Evolutionary conservation across 2,329 filamentous ascomycete genomes (phyloP).

Genomic region (Fusarium sp.): DNA sequence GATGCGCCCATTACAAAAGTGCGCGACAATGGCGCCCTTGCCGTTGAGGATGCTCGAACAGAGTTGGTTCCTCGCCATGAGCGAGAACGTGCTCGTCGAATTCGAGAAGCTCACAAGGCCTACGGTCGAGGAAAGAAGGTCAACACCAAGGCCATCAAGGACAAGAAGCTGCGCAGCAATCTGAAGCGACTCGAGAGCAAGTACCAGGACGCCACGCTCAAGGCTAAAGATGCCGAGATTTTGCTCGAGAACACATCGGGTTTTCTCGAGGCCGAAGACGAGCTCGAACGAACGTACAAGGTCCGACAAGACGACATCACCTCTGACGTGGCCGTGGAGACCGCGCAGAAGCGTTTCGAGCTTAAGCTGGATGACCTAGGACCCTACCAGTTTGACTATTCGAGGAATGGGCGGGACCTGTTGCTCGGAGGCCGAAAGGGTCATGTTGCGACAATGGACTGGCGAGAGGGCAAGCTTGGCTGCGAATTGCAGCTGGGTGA

Average conservation of each 20-base stretch:
- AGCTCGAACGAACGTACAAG: conserved; percentile 92
- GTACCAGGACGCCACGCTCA: conserved; percentile 82
- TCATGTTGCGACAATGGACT: conserved; percentile 96
- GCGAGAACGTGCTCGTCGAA: conserved; percentile 63
- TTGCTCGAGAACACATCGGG: conserved; percentile 87
- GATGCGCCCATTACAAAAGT: conserved; percentile 53
- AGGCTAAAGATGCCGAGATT: conserved; percentile 96
- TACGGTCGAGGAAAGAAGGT: conserved; percentile 89
- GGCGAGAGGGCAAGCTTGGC: conserved; percentile 89
- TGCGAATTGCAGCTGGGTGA: conserved; percentile 93
- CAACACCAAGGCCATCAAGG: conserved; percentile 78
- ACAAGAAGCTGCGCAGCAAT: conserved; percentile 90
- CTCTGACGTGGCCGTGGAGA: conserved; percentile 79
- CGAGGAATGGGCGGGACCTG: conserved; percentile 86
- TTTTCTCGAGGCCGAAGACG: conserved; percentile 88
- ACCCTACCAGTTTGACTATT: conserved; percentile 90
- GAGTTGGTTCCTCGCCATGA: conserved; percentile 66
- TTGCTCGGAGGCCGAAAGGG: conserved; percentile 90
- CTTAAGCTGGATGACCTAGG: conserved; percentile 85
- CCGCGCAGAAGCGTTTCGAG: conserved; percentile 93
- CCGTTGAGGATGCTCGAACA: conserved; percentile 62
- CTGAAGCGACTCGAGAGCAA: conserved; percentile 83
- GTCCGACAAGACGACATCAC: conserved; percentile 90
- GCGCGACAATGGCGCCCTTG: conserved; percentile 66
- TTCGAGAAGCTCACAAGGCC: conserved; percentile 74